Evolutionary conservation across 2,329 filamentous ascomycete species (phyloP), one percentile per base, ranked within the genome.

Genomic region (Penicillium brasilianum): DNA sequence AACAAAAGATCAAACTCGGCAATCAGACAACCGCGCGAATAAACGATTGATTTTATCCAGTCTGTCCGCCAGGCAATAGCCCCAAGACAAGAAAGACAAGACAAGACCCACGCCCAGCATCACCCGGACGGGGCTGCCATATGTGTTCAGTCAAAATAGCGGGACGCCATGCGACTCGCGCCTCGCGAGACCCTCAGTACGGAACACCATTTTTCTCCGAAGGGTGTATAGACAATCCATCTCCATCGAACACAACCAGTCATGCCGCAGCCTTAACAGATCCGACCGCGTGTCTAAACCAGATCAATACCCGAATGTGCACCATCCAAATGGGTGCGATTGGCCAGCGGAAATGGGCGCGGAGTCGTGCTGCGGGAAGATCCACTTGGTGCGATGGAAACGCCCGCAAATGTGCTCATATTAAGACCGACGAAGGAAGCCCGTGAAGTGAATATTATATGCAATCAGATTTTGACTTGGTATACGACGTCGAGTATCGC

Each of bases 351-450:
- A 5, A 30, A 49, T 53, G 54, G 41, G 48, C 25, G 39, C 44
- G 48, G 39, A 50, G 22, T 54, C 57, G 44, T 58, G 46, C n/a
- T n/a, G 44, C 57, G 53, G 60, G 41, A 55, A 34, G 56, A 10
- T 57, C 63, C 63, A 63, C 61, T 51, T 36, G 18, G 34, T 37
- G 16, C 32, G 20, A 16, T n/a, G 16, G 25, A 58, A 66, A 64
- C 37, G 37, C 57, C 34, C 63, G 55, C 63, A 66, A 66, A 66
- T 66, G 25, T 66, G 63, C 63, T 66, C 63, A 66, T 25, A 8
- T 25, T 46, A 7, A 46, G 20, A 14, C 14, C 3, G n/a, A 18
- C 7, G 28, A n/a, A 50, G 8, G 32, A 4, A 34, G 18, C 4
- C n/a, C 18, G n/a, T 16, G 9, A 34, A 50, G 16, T n/a, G n/a